Conservation (phyloP, 306 rosid species). For the Senna tora region DNA sequence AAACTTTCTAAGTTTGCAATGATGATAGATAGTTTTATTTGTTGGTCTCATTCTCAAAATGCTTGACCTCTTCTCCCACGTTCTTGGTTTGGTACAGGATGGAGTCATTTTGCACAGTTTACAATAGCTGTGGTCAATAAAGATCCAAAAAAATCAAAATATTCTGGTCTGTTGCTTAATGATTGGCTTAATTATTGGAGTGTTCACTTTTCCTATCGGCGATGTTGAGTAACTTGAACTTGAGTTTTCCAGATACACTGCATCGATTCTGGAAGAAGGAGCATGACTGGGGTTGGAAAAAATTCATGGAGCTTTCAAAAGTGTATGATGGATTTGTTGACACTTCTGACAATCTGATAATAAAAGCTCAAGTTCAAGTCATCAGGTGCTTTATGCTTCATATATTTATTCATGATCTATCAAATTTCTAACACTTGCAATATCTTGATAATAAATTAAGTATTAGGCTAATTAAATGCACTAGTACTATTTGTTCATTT, state of each 20-base stretch:
- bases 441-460: not conserved
- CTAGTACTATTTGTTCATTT: not conserved
- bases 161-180: constrained; percentile 63
- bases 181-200: constrained; percentile 13
- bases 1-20: constrained; percentile 10
- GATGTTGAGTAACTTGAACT: constrained; percentile 31
- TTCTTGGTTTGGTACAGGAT: constrained; percentile 46
- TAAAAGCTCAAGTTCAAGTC: constrained; percentile 99
- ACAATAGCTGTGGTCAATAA: constrained; percentile 87
- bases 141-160: constrained; percentile 77
- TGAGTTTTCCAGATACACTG: constrained; percentile 76
- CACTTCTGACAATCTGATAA: constrained; percentile 84
- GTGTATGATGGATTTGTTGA: constrained; percentile 97
- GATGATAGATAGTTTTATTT: constrained; percentile 8
- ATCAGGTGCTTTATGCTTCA: constrained; percentile 67
- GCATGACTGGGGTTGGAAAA: constrained; percentile 99
- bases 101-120: constrained; percentile 88
- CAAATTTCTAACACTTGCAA: not conserved
- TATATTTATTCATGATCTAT: constrained; percentile 5
- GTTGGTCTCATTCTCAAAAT: not conserved
- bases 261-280: constrained; percentile 99
- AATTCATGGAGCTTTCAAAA: constrained; percentile 97
- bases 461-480: not conserved
- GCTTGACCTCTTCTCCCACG: not conserved
- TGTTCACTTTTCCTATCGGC: constrained; percentile 13